phyloP scores from a whole-genome alignment of 2,329 filamentous ascomycete genomes.

The Alternaria angustiovoidea region DNA sequence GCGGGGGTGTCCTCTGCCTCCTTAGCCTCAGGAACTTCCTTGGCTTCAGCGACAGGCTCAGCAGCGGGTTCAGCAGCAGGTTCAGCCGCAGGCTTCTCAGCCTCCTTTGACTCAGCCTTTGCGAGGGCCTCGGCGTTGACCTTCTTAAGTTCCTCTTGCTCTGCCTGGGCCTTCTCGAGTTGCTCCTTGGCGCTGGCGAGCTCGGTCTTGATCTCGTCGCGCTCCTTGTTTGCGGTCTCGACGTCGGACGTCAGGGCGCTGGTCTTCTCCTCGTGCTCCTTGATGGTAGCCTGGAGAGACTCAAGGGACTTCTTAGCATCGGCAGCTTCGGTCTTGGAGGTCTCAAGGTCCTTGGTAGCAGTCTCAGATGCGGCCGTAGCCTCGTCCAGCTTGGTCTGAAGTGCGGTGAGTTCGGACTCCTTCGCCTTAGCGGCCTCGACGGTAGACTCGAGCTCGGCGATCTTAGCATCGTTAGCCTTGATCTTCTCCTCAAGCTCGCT shows the following conservation, averaged over 20 bases:
- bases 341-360: constrained; percentile 27
- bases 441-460: constrained; percentile 30
- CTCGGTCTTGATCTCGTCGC: constrained; percentile 28
- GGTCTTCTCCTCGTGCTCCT: constrained; percentile 27
- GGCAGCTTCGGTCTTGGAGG: constrained; percentile 22
- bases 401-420: constrained; percentile 26
- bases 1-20: not conserved
- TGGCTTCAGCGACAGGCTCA: constrained; percentile 5
- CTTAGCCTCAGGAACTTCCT: constrained; percentile 4
- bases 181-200: constrained; percentile 31
- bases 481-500: constrained; percentile 34
- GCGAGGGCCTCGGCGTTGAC: constrained; percentile 24
- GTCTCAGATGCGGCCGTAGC: constrained; percentile 22
- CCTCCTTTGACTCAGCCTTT: constrained; percentile 30
- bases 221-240: constrained; percentile 29
- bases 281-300: constrained; percentile 21
- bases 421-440: constrained; percentile 28
- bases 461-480: constrained; percentile 33
- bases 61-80: not conserved
- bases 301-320: constrained; percentile 24
- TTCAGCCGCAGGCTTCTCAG: constrained; percentile 16
- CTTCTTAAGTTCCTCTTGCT: constrained; percentile 25
- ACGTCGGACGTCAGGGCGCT: constrained; percentile 20
- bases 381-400: constrained; percentile 29
- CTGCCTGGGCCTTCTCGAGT: constrained; percentile 28